Percentiles rank a stretch among this genome's conserved stretches.
phyloP scores from a whole-genome alignment of 2,329 filamentous ascomycete genomes.

The Colletotrichum lupini region DNA sequence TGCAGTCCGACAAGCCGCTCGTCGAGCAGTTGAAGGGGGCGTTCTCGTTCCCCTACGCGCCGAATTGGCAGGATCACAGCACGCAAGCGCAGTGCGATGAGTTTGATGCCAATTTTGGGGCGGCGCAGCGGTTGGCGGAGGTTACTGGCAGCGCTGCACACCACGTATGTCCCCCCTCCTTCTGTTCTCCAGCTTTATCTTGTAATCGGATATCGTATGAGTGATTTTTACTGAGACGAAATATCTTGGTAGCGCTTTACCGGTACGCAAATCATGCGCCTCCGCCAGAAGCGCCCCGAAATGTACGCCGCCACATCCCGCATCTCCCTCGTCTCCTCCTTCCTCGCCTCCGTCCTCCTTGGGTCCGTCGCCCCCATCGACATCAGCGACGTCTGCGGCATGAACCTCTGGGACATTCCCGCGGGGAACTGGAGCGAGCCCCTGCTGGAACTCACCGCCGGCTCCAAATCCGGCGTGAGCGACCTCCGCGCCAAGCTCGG shows the following conservation, averaged over 20 bases:
- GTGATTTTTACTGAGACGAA: conserved; percentile 9
- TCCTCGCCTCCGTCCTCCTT: conserved; percentile 90
- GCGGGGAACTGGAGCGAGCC: conserved; percentile 78
- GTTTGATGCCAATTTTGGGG: conserved; percentile 81
- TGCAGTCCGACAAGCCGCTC: conserved; percentile 72
- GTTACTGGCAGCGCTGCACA: conserved; percentile 93
- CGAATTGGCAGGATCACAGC: conserved; percentile 98
- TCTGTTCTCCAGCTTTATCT: not conserved
- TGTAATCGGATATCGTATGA: not conserved
- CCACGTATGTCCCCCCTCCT: conserved; percentile 72
- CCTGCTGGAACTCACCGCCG: conserved; percentile 81
- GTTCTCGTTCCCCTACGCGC: conserved; percentile 87
- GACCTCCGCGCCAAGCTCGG: conserved; percentile 84
- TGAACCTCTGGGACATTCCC: conserved; percentile 95
- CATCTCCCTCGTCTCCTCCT: conserved; percentile 95
- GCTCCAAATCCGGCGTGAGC: conserved; percentile 62
- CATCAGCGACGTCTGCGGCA: conserved; percentile 93
- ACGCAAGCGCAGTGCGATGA: conserved; percentile 91
- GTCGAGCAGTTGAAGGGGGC: conserved; percentile 78
- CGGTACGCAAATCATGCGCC: conserved; percentile 93
- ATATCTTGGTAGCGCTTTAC: conserved; percentile 79
- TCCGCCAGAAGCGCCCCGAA: conserved; percentile 81
- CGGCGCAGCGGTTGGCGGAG: conserved; percentile 75
- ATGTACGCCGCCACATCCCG: conserved; percentile 84
- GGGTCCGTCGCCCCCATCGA: conserved; percentile 90